Conservation (phyloP, 1,139 yeast species). For the Blastobotrys aristatus region DNA sequence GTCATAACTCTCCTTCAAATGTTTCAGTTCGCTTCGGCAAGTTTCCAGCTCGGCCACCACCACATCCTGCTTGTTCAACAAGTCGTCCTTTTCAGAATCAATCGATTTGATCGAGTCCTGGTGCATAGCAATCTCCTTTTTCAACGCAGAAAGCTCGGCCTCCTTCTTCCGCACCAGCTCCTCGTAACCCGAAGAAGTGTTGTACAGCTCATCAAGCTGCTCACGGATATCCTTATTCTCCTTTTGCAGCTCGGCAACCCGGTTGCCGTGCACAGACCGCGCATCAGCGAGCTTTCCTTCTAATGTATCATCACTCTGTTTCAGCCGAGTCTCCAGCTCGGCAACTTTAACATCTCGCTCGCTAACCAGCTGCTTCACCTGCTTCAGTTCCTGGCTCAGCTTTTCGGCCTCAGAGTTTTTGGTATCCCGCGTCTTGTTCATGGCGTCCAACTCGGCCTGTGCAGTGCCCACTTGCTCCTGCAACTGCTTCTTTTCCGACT, state of each 20-base stretch:
- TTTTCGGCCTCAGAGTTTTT: slow-evolving; percentile 28
- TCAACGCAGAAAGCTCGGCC: slow-evolving; percentile 33
- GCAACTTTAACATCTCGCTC: slow-evolving; percentile 37
- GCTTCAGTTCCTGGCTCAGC: slow-evolving; percentile 31
- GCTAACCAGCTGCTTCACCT: slow-evolving; percentile 22
- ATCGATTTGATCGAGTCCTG: slow-evolving; percentile 20
- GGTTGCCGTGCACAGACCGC: slow-evolving; percentile 36
- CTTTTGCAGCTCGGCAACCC: slow-evolving; percentile 42
- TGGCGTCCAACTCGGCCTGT: slow-evolving; percentile 26
- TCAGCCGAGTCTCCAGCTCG: slow-evolving; percentile 35
- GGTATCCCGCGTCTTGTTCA: slow-evolving; percentile 15
- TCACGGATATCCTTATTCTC: slow-evolving; percentile 46
- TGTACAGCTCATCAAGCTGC: slow-evolving; percentile 37
- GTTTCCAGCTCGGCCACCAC: slow-evolving; percentile 19
- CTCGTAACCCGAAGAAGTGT: slow-evolving; percentile 37
- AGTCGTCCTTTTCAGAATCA: slow-evolving; percentile 21
- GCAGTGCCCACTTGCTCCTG: slow-evolving; percentile 23
- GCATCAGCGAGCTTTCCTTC: slow-evolving; percentile 34
- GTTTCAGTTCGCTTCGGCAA: slow-evolving; percentile 26
- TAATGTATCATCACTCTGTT: slow-evolving; percentile 35
- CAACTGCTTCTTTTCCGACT: slow-evolving; percentile 32
- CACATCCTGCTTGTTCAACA: slow-evolving; percentile 19
- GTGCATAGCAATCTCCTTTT: slow-evolving; percentile 26
- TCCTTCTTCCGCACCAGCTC: slow-evolving; percentile 38
- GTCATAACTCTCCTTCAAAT: slow-evolving; percentile 26